Percentiles rank a stretch among this genome's conserved stretches.
phyloP scores from a whole-genome alignment of 371 early-diverging fungal species.

The Apophysomyces elegans region DNA sequence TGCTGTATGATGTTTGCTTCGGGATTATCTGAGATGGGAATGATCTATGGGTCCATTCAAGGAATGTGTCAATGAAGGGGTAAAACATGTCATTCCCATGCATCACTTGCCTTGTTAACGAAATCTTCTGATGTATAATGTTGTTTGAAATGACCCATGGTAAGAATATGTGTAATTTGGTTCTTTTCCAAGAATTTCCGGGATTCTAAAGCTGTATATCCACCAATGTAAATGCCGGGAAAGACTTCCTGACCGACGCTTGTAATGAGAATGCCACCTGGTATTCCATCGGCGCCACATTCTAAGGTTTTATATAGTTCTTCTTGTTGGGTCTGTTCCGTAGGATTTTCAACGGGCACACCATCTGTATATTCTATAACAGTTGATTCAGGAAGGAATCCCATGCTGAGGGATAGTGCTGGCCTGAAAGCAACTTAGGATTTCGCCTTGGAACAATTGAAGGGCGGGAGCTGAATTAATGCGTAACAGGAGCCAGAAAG shows the following conservation, averaged over 20 bases:
- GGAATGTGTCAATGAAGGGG: not conserved
- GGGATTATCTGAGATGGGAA: slow-evolving; percentile 66
- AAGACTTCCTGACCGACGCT: slow-evolving; percentile 47
- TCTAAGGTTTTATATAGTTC: slow-evolving; percentile 41
- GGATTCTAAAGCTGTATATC: slow-evolving; percentile 48
- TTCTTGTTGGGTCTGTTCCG: not conserved
- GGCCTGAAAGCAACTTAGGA: too few relatives aligned
- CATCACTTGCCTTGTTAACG: slow-evolving; percentile 56
- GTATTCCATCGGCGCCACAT: slow-evolving; percentile 44
- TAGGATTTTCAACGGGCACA: not conserved
- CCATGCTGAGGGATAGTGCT: not conserved
- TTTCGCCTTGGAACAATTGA: too few relatives aligned
- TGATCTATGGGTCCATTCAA: slow-evolving; percentile 30
- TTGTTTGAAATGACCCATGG: slow-evolving; percentile 52
- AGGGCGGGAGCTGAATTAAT: not conserved
- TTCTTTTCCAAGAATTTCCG: slow-evolving; percentile 45
- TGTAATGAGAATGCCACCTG: slow-evolving; percentile 53
- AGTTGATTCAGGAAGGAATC: not conserved
- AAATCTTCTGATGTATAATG: slow-evolving; percentile 37
- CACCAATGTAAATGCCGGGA: slow-evolving; percentile 48
- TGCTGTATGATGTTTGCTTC: slow-evolving; percentile 71
- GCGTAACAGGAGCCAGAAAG: not conserved
- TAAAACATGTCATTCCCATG: too few relatives aligned
- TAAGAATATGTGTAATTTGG: slow-evolving; percentile 62
- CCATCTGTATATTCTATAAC: not conserved